Evolutionary conservation across 257 asterid species (phyloP).

Genomic region (Nicotiana undulata): DNA sequence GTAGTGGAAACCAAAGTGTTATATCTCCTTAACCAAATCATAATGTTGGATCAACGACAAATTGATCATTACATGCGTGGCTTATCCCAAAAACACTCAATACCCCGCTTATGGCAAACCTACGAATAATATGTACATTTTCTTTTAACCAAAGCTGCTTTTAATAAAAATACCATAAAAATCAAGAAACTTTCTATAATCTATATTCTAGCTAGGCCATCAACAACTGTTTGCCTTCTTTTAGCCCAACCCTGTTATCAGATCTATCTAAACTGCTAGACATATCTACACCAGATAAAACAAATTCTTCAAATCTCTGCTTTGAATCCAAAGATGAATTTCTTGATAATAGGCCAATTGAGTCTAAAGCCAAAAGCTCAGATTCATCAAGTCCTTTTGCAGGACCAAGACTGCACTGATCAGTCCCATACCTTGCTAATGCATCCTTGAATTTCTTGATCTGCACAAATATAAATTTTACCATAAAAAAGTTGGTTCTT

Average conservation of each 20-base stretch:
- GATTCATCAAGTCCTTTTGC: constrained; percentile 63
- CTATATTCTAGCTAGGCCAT: constrained; percentile 29
- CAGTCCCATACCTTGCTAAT: constrained; percentile 57
- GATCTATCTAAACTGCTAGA: neutral
- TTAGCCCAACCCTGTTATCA: constrained; percentile 10
- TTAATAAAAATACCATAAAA: neutral
- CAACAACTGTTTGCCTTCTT: constrained; percentile 35
- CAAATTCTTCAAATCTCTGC: constrained; percentile 29
- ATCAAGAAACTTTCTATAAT: neutral
- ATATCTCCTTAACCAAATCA: neutral
- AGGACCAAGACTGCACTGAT: constrained; percentile 45
- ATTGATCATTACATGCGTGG: constrained; percentile 29
- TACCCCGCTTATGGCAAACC: constrained; percentile 32
- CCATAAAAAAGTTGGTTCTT: neutral
- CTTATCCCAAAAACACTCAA: constrained; percentile 33
- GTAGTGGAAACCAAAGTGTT: too few relatives aligned
- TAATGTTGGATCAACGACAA: neutral
- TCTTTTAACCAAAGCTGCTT: neutral
- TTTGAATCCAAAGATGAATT: constrained; percentile 19
- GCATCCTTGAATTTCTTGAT: constrained; percentile 88
- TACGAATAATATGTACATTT: constrained; percentile 23
- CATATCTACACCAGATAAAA: neutral
- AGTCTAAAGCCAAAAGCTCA: constrained; percentile 62
- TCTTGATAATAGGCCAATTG: constrained; percentile 33
- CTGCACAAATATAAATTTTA: constrained; percentile 24